Conservation (phyloP, 352 stramenopile genomes). For the Nothophytophthora sp. region DNA sequence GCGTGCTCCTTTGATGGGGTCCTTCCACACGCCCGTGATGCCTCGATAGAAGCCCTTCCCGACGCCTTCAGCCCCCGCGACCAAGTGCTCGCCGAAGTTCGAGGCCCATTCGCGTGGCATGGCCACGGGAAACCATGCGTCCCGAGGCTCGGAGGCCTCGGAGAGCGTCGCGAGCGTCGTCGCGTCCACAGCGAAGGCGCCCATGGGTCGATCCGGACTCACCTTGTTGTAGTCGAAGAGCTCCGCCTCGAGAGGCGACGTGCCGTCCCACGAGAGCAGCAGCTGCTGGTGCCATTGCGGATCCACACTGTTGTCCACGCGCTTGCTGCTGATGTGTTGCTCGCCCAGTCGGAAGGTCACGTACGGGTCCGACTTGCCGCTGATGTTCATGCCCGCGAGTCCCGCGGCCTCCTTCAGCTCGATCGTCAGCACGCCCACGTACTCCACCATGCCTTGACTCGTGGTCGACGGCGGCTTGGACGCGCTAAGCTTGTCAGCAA, state of each 20-base stretch:
- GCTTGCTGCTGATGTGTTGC: conserved; percentile 68
- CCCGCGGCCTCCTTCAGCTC: conserved; percentile 63
- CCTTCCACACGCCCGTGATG: conserved; percentile 78
- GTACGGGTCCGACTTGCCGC: conserved; percentile 81
- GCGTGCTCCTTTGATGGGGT: conserved; percentile 77
- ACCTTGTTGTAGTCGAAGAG: conserved; percentile 79
- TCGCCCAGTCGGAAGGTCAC: conserved; percentile 74
- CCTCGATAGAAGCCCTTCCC: conserved; percentile 70
- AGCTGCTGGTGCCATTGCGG: conserved; percentile 71
- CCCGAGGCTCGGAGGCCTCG: conserved; percentile 15
- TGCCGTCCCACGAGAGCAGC: conserved; percentile 80
- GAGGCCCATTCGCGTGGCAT: conserved; percentile 73
- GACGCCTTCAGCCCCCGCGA: conserved; percentile 68
- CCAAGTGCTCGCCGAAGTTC: conserved; percentile 85
- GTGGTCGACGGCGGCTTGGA: conserved; percentile 7
- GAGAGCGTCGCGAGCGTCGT: conserved; percentile 41
- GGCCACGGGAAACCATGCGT: conserved; percentile 55
- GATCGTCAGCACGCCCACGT: conserved; percentile 77
- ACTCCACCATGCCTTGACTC: conserved; percentile 85
- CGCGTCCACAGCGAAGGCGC: conserved; percentile 46
- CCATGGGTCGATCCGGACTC: conserved; percentile 64
- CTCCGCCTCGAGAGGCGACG: conserved; percentile 62
- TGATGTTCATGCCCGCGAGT: conserved; percentile 74
- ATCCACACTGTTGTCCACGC: conserved; percentile 70
- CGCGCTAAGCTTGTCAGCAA: conserved; percentile 6